Evolutionary conservation across 2,329 filamentous ascomycete species (phyloP), one percentile per base, ranked within the genome.

Genomic region (Paraphaeosphaeria sporulosa): DNA sequence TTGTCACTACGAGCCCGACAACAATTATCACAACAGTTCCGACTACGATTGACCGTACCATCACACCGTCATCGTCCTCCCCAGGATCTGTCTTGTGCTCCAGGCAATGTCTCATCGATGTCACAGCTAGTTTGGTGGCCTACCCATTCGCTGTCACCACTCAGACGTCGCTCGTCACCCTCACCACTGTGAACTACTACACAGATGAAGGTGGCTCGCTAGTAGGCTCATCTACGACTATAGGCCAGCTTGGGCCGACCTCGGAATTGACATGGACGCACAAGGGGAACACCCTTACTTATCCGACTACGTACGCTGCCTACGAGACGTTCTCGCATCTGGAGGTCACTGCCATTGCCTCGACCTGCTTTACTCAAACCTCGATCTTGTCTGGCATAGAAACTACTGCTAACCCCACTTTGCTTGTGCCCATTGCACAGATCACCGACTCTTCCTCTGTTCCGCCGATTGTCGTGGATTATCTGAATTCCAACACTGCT

Each of bases 241-340:
- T 64, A 2, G 57, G 50, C 3, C 32, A 61, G 2, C 27, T 69
- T 2, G 67, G 69, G n/a, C 55, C 61, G 23, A 57, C 27, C 0
- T 62, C 57, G 9, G 62, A 61, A 0, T 52, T 76, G 4, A 76
- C 71, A 4, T 78, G 75, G 75, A 59, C 55, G 1, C 73, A 65
- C 21, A 58, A 63, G 0, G 67, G 64, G 0, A 71, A 74, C 0
- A 52, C 63, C 4, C 47, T 78, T 46, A 77, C 74, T 1, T 77
- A 64, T 15, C 75, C 75, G 1, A 78, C 75, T 0, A 60, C 60
- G 0, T 78, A 78, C 51, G 65, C 68, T 7, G 71, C 66, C 1
- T 78, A 78, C 36, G 62, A 58, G 12, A 68, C 68, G 0, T 77
- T 76, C 53, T 75, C 65, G 23, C 68, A 71, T 25, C 50, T 74